Evolutionary conservation across 805 yeast species (phyloP).

Genomic region (Starmerella floris): DNA sequence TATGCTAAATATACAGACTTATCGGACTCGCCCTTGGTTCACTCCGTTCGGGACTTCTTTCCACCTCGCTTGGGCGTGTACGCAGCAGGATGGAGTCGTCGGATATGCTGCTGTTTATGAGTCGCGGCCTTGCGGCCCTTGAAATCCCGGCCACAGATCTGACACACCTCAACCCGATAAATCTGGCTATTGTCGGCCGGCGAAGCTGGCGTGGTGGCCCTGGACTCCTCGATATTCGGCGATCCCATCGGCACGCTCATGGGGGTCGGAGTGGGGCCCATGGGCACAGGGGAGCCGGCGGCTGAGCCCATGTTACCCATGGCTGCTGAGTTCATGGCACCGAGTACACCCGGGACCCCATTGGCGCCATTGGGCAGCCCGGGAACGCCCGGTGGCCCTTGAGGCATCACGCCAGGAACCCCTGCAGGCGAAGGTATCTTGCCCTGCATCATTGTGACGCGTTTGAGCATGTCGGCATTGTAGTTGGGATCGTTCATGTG

Average conservation of each 20-base stretch:
- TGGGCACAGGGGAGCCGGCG: background rate
- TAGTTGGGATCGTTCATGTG: background rate
- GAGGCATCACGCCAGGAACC: background rate
- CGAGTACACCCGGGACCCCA: background rate
- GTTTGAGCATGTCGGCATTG: background rate
- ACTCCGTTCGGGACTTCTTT: constrained; percentile 22
- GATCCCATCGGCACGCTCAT: background rate
- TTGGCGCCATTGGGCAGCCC: background rate
- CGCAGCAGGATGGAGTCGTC: constrained; percentile 34
- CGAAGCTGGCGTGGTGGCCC: constrained; percentile 15
- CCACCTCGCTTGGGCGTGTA: constrained; percentile 38
- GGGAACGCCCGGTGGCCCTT: background rate
- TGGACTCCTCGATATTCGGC: constrained; percentile 2
- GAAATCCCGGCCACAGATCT: constrained; percentile 33
- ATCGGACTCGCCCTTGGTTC: no score
- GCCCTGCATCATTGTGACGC: background rate
- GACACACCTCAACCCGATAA: constrained; percentile 30
- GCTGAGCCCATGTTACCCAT: background rate
- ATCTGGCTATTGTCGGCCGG: constrained; percentile 11
- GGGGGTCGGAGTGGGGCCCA: background rate
- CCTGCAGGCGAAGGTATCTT: background rate
- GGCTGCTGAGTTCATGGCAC: background rate
- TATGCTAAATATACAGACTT: no score
- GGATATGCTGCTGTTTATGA: constrained; percentile 38
- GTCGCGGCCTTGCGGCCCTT: constrained; percentile 37